A percentile compares a stretch with the other conserved stretches of the same genome.
These are phyloP conservation scores for Quercus ilex DNA, from an alignment of 306 rosid species.

Conservation along the genomic window DNA sequence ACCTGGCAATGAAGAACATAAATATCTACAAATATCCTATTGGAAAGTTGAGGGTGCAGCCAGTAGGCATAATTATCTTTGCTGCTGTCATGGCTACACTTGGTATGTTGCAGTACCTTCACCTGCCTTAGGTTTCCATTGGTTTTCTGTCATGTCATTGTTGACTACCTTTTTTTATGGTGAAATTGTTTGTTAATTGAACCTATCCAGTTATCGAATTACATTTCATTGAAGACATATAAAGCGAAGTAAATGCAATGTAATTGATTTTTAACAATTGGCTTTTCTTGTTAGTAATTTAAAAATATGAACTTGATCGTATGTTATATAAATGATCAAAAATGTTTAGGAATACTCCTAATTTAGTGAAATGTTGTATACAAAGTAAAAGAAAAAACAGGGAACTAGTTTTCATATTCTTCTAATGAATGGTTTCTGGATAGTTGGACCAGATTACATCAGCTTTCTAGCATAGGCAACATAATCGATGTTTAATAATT, in stretches of 20 bases:
- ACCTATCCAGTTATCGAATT: neutral
- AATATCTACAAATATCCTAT: slow-evolving; percentile 83
- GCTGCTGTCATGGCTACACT: slow-evolving; percentile 98
- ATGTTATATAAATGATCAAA: too few relatives aligned
- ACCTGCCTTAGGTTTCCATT: neutral
- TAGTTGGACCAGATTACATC: neutral
- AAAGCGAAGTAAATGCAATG: neutral
- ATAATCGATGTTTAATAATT: neutral
- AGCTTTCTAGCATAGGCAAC: neutral
- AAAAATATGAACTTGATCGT: too few relatives aligned
- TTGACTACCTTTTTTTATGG: neutral
- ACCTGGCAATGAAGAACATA: slow-evolving; percentile 72
- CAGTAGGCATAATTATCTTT: slow-evolving; percentile 90
- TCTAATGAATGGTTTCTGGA: too few relatives aligned
- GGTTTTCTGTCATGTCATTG: neutral
- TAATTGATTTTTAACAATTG: too few relatives aligned
- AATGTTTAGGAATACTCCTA: too few relatives aligned
- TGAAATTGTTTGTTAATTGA: neutral
- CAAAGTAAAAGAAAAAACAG: too few relatives aligned
- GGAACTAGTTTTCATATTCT: too few relatives aligned
- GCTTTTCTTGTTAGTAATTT: too few relatives aligned
- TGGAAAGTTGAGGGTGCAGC: slow-evolving; percentile 91
- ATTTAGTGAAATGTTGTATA: too few relatives aligned
- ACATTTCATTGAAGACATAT: neutral
- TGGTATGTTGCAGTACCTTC: slow-evolving; percentile 39